phyloP scores from a whole-genome alignment of 306 rosid genomes.

The Dicorynia guianensis region DNA sequence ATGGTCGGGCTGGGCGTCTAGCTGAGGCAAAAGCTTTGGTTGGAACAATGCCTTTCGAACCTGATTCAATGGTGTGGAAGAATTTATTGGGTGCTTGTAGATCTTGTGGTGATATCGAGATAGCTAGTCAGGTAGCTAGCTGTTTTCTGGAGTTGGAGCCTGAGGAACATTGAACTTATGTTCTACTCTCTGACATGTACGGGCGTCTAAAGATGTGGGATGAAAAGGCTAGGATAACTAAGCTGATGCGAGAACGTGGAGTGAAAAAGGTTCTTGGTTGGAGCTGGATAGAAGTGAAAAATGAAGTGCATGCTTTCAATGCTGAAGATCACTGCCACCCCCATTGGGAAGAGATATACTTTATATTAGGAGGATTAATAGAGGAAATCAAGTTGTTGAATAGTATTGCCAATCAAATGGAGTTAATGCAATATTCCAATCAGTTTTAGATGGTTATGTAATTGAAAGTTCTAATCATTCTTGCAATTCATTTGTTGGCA shows the following conservation, averaged over 20 bases:
- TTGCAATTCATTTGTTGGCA: neutral
- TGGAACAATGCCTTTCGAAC: constrained; percentile 73
- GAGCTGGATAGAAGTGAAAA: constrained; percentile 86
- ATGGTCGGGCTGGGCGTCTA: constrained; percentile 70
- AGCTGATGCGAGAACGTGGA: constrained; percentile 78
- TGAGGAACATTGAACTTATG: constrained; percentile 79
- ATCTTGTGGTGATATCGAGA: constrained; percentile 73
- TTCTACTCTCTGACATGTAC: constrained; percentile 75
- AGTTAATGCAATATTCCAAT: constrained; percentile 37
- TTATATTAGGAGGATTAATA: constrained; percentile 52
- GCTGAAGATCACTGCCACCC: constrained; percentile 80
- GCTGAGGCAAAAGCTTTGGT: constrained; percentile 72
- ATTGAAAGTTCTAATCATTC: neutral
- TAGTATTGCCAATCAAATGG: constrained; percentile 23
- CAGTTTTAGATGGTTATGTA: neutral
- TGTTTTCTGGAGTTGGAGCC: constrained; percentile 72
- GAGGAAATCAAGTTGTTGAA: constrained; percentile 52
- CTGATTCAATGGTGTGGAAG: constrained; percentile 72
- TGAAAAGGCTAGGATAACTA: constrained; percentile 69
- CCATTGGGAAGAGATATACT: constrained; percentile 51
- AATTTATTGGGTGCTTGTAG: constrained; percentile 84
- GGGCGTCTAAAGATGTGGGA: constrained; percentile 73
- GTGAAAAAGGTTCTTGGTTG: constrained; percentile 87
- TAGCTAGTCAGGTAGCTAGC: constrained; percentile 73
- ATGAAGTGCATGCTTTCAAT: constrained; percentile 78